Evolutionary conservation across 768 basidiomycete genomes (phyloP).

Genomic region (Boletus edulis): DNA sequence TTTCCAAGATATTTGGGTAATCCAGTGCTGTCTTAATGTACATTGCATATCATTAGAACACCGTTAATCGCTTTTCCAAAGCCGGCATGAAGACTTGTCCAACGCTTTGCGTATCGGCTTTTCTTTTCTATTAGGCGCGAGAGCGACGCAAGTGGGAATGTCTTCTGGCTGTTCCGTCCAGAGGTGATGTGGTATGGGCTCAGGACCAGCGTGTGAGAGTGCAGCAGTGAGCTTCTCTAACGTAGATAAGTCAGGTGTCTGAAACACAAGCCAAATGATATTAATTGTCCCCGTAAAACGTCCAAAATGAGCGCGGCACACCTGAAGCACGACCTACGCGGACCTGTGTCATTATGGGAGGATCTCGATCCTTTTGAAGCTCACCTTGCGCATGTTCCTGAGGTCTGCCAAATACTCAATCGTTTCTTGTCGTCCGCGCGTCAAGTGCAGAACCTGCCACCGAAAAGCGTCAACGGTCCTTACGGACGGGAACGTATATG

Average conservation of each 20-base stretch:
- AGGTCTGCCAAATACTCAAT: constrained; percentile 38
- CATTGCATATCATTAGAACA: neutral
- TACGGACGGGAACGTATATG: neutral
- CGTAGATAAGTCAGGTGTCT: constrained; percentile 34
- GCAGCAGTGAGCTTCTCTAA: constrained; percentile 32
- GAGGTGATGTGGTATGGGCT: constrained; percentile 37
- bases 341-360: neutral
- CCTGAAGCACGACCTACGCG: constrained; percentile 41
- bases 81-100: constrained; percentile 38
- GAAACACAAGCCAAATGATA: neutral
- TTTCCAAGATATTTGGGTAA: neutral
- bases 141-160: constrained; percentile 41
- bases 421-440: constrained; percentile 37
- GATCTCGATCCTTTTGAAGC: neutral
- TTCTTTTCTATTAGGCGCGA: constrained; percentile 40
- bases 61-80: constrained; percentile 31
- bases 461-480: neutral
- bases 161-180: constrained; percentile 47
- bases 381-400: constrained; percentile 41
- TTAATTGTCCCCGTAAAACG: neutral
- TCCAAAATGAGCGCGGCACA: constrained; percentile 6
- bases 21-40: neutral
- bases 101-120: constrained; percentile 39
- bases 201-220: constrained; percentile 21
- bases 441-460: constrained; percentile 39